These are phyloP conservation scores for Penicillium taxi DNA, from an alignment of 495 filamentous ascomycete species.

Conservation along the genomic window DNA sequence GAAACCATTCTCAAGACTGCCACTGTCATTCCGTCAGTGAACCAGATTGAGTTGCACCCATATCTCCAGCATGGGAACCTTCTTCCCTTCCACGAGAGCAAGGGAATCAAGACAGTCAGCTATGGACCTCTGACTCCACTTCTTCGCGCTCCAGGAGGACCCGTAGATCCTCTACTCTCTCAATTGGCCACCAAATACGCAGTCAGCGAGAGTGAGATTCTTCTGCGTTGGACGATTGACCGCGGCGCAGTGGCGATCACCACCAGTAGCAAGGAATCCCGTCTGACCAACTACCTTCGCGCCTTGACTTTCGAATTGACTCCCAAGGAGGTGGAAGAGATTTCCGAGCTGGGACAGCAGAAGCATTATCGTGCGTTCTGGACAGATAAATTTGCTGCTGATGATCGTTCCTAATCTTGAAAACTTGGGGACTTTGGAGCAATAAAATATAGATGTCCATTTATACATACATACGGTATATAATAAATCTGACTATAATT, in stretches of 20 bases:
- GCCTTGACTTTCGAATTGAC: conserved; percentile 64
- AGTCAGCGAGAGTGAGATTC: conserved; percentile 60
- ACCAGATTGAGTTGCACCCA: conserved; percentile 86
- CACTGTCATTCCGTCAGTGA: conserved; percentile 57
- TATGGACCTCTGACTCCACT: conserved; percentile 63
- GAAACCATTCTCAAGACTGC: conserved; percentile 60
- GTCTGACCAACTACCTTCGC: conserved; percentile 58
- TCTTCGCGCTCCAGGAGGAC: conserved; percentile 59
- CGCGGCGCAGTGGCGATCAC: conserved; percentile 71
- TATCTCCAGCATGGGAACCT: conserved; percentile 74
- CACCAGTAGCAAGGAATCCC: conserved; percentile 64
- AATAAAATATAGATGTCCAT: background rate
- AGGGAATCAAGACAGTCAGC: conserved; percentile 60
- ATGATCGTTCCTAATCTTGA: conserved; percentile 49
- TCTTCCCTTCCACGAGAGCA: conserved; percentile 53
- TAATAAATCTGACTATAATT: background rate
- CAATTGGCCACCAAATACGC: conserved; percentile 67
- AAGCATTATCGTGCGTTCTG: conserved; percentile 68
- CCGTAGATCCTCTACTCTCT: conserved; percentile 54
- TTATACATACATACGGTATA: background rate
- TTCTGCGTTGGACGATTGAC: conserved; percentile 71
- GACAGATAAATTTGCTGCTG: conserved; percentile 47
- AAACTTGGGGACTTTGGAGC: too few species aligned
- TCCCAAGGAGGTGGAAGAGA: conserved; percentile 59
- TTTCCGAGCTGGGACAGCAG: conserved; percentile 50